A percentile compares a stretch with the other conserved stretches of the same genome.
These are phyloP conservation scores for Trichoderma endophyticum DNA, from an alignment of 2,329 filamentous ascomycete species.

Conservation along the genomic window DNA sequence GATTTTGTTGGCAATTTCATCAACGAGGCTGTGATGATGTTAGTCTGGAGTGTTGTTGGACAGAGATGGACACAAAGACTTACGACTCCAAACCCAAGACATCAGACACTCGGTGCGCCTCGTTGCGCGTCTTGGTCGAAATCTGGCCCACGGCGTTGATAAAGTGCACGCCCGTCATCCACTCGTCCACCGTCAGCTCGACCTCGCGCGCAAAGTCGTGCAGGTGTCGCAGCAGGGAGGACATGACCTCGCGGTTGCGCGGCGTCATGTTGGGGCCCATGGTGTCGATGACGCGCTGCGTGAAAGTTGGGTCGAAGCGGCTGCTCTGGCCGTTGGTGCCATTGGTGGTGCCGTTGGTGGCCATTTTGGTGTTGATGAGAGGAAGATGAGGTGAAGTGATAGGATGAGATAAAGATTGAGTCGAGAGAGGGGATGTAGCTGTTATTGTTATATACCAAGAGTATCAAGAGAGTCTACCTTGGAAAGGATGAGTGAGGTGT, in stretches of 20 bases:
- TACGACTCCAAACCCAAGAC: constrained; percentile 71
- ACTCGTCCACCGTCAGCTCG: constrained; percentile 73
- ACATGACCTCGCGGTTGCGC: constrained; percentile 61
- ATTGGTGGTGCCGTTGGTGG: neutral
- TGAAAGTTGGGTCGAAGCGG: constrained; percentile 74
- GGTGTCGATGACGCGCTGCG: constrained; percentile 66
- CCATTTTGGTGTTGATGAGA: neutral
- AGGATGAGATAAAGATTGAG: neutral
- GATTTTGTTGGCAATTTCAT: constrained; percentile 64
- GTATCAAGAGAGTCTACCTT: neutral
- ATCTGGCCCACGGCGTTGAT: constrained; percentile 72
- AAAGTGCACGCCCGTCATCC: constrained; percentile 71
- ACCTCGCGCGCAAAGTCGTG: constrained; percentile 78
- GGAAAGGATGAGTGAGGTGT: neutral
- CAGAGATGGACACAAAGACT: constrained; percentile 29
- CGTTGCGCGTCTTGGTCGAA: constrained; percentile 66
- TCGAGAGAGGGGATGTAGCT: neutral
- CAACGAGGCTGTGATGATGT: constrained; percentile 41
- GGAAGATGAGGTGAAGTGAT: neutral
- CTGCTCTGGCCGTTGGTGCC: constrained; percentile 20
- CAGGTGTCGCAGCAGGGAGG: constrained; percentile 64
- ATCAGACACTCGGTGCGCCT: constrained; percentile 70
- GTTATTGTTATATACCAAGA: neutral
- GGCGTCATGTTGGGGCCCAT: constrained; percentile 68
- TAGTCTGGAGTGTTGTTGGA: neutral